phyloP scores from a whole-genome alignment of 192 early-diverging fungal species.

The Umbelopsis sp. region DNA sequence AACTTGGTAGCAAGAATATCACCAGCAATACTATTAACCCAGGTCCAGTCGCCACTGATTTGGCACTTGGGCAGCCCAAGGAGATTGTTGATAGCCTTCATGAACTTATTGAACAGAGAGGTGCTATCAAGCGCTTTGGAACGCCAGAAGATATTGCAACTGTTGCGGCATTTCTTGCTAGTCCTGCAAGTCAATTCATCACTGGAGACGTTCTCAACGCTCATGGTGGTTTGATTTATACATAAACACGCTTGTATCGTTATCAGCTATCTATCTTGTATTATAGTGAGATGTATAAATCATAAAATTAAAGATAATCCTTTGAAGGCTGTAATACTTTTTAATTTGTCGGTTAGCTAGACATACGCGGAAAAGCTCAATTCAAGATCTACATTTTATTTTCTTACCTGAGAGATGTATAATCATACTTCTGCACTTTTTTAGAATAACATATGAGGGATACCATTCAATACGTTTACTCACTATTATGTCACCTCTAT shows the following conservation, averaged over 20 bases:
- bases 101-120: neutral
- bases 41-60: slow-evolving; percentile 83
- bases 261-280: neutral
- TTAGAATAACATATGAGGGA: too few species aligned
- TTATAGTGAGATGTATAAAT: neutral
- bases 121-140: neutral
- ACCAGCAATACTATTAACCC: slow-evolving; percentile 78
- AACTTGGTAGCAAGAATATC: slow-evolving; percentile 65
- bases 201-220: neutral
- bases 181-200: neutral
- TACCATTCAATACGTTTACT: too few species aligned
- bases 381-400: too few species aligned
- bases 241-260: neutral
- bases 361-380: too few species aligned
- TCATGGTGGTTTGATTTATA: neutral
- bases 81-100: slow-evolving; percentile 31
- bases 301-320: too few species aligned
- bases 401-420: too few species aligned
- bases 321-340: too few species aligned
- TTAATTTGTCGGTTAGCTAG: too few species aligned
- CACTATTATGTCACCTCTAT: too few species aligned
- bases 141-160: neutral
- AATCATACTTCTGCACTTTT: too few species aligned
- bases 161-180: neutral
- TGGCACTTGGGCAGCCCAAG: slow-evolving; percentile 58